Base-by-base conservation (phyloP, 495 filamentous ascomycete genomes). In the Penicillium ochrochloron region DNA sequence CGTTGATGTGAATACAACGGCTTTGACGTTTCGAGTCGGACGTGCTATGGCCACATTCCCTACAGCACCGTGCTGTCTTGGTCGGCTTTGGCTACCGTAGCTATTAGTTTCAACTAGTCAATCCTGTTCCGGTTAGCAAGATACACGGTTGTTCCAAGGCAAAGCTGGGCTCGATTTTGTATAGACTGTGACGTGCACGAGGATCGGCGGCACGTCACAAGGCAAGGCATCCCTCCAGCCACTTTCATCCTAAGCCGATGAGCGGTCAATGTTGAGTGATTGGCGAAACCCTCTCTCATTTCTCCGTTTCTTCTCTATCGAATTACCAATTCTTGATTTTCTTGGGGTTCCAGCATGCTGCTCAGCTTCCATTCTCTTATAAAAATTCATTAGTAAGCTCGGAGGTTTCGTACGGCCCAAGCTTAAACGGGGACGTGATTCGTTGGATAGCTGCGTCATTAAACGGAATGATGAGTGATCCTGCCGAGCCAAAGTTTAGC, bases 401-500 rank as follows among this genome's bases (percentile, higher is more conserved):
- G 54, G 39, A 57, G 14, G 46, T 35, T 37, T 37, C 17, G 19
- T 37, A 25, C 17, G 15, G n/a, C 17, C 33, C 15, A 35, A 57
- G 35, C 35, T 41, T 57, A 15, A 10, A 51, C 19, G 46, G 46
- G 46, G 46, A 51, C 46, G 46, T 21, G 46, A 51, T 51, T 51
- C 46, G 19, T 51, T 27, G 46, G 25, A 51, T 41, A 9, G 31
- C 39, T 57, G 31, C 54, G 54, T 57, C 54, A 57, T 10, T 2
- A 41, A 55, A 53, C 60, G 60, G 60, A 55, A 56, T 62, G 60
- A 56, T 62, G 51, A 62, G 60, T 62, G 60, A 62, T 62, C 60
- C 48, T 62, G 60, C 60, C 60, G 60, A 62, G 60, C 60, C 35
- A 15, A 55, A 56, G 15, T 55, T 31, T 42, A 62, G 21, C 25